These are phyloP conservation scores for Bothia castanella DNA, from an alignment of 1,284 basidiomycete genomes.

Conservation along the genomic window DNA sequence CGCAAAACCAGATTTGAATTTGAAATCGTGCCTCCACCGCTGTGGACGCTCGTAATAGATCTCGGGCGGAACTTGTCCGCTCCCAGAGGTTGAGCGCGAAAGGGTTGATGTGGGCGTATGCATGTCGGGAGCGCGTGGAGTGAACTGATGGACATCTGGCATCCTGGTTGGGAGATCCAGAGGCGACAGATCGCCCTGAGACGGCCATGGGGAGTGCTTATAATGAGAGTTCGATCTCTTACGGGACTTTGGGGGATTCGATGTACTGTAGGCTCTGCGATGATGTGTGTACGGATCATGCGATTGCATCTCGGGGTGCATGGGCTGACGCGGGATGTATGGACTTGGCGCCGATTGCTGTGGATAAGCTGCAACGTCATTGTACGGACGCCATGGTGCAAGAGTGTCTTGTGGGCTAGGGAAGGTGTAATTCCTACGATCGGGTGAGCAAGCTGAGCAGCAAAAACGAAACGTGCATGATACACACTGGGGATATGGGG, in stretches of 20 bases:
- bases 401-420: constrained; percentile 18
- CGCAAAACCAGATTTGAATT: constrained; percentile 31
- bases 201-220: constrained; percentile 22
- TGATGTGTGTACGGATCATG: constrained; percentile 11
- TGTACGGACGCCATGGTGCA: constrained; percentile 6
- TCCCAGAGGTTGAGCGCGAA: constrained; percentile 16
- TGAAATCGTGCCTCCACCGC: constrained; percentile 32
- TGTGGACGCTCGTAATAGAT: constrained; percentile 25
- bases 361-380: constrained; percentile 8
- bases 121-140: constrained; percentile 20
- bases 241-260: neutral
- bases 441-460: constrained; percentile 4
- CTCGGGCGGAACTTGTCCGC: constrained; percentile 10
- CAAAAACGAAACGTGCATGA: neutral
- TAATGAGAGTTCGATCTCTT: constrained; percentile 7
- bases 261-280: constrained; percentile 9
- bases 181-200: constrained; percentile 28
- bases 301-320: constrained; percentile 9
- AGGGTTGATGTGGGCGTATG: constrained; percentile 32
- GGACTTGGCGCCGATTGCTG: constrained; percentile 27
- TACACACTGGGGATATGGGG: constrained; percentile 19
- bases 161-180: constrained; percentile 20
- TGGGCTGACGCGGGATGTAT: constrained; percentile 28
- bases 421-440: constrained; percentile 8
- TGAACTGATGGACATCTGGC: constrained; percentile 21